Conservation (phyloP, 1,139 yeast species). For the Eremothecium sinecaudum region DNA sequence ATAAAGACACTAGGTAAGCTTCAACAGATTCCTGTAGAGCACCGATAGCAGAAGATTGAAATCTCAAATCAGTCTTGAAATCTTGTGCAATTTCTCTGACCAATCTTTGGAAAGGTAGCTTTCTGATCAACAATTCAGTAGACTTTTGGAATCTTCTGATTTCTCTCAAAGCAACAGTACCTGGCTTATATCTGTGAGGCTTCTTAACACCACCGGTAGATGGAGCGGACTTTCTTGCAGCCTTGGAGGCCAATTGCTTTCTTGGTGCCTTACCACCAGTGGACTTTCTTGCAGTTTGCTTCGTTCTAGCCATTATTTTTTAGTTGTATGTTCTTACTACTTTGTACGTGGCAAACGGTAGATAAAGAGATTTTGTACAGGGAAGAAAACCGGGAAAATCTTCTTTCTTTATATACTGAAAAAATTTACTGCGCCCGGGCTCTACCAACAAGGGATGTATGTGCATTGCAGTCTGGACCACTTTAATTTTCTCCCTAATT, state of each 20-base stretch:
- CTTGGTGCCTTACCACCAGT: constrained; percentile 99
- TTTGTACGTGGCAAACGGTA: background rate
- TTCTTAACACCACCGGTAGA: constrained; percentile 98
- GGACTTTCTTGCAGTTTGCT: constrained; percentile 98
- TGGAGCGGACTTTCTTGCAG: constrained; percentile 98
- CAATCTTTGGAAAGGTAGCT: constrained; percentile 97
- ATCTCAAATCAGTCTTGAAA: constrained; percentile 95
- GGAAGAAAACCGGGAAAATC: background rate
- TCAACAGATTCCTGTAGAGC: constrained; percentile 98
- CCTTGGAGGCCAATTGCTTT: constrained; percentile 98
- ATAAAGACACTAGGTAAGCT: constrained; percentile 86
- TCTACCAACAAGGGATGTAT: too few relatives aligned
- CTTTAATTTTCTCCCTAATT: too few relatives aligned
- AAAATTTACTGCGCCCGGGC: too few relatives aligned
- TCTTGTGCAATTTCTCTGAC: constrained; percentile 98
- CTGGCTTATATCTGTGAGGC: constrained; percentile 99
- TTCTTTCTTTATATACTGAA: constrained; percentile 1
- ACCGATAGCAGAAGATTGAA: constrained; percentile 98
- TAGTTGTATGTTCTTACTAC: background rate
- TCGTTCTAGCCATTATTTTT: constrained; percentile 97
- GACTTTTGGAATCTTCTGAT: constrained; percentile 99
- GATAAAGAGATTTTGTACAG: background rate
- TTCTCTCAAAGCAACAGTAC: constrained; percentile 99
- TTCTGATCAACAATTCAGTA: constrained; percentile 92
- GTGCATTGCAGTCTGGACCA: too few relatives aligned